phyloP scores from a whole-genome alignment of 2,329 filamentous ascomycete species.

The Neoscytalidium dimidiatum region DNA sequence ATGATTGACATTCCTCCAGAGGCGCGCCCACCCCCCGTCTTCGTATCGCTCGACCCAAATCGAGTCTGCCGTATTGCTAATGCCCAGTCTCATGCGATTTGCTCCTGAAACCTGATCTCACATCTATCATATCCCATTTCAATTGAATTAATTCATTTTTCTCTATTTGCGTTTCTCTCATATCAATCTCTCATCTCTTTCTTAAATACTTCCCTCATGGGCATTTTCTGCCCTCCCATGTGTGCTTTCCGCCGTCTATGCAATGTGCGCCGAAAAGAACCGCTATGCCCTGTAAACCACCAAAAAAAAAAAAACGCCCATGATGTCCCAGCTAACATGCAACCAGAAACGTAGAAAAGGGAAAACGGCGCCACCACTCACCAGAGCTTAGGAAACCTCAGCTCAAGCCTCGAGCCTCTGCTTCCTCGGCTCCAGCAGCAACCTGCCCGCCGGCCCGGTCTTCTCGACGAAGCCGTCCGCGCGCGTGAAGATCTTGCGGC shows the following conservation, averaged over 20 bases:
- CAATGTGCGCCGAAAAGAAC: neutral
- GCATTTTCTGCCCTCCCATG: too few relatives aligned
- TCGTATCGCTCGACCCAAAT: too few relatives aligned
- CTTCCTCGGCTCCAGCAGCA: slow-evolving; percentile 54
- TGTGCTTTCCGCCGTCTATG: neutral
- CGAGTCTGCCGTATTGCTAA: too few relatives aligned
- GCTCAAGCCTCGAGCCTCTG: neutral
- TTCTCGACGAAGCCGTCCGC: slow-evolving; percentile 66
- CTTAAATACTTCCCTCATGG: too few relatives aligned
- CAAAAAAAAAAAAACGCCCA: neutral
- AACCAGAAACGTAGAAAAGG: neutral
- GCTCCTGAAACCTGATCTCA: too few relatives aligned
- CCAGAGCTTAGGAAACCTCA: neutral
- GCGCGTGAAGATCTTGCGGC: slow-evolving; percentile 71
- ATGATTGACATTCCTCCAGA: too few relatives aligned
- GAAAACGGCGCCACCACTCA: neutral
- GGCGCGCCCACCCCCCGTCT: too few relatives aligned
- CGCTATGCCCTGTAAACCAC: neutral
- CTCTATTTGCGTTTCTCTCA: neutral
- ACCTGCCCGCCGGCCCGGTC: slow-evolving; percentile 49
- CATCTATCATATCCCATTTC: neutral
- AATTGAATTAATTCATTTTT: neutral
- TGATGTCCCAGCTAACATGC: neutral
- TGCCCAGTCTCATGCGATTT: too few relatives aligned
- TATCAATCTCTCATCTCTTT: neutral